Conservation (phyloP, 352 stramenopile genomes). For the Globisporangium nagaii region DNA sequence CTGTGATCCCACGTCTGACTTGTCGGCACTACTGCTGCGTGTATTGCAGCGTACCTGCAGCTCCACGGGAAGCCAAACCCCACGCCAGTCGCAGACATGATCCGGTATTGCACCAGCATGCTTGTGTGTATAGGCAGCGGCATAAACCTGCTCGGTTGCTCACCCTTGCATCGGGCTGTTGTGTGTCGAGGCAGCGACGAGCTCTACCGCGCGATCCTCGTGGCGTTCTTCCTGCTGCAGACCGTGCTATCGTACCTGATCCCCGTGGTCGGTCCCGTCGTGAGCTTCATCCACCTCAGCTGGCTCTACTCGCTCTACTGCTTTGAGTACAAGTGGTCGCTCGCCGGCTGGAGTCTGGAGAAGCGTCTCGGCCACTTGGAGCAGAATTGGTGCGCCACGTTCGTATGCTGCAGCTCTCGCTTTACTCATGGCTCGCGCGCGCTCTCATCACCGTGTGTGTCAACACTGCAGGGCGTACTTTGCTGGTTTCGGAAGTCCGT, state of each 20-base stretch:
- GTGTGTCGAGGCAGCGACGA: slow-evolving; percentile 42
- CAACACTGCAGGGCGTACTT: slow-evolving; percentile 61
- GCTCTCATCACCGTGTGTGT: background rate
- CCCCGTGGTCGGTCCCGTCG: slow-evolving; percentile 60
- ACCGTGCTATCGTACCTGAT: slow-evolving; percentile 82
- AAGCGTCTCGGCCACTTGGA: slow-evolving; percentile 70
- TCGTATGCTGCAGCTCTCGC: no score
- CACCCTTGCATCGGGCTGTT: background rate
- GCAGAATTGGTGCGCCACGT: slow-evolving; percentile 59
- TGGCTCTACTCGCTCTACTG: slow-evolving; percentile 90
- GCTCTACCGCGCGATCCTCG: slow-evolving; percentile 81
- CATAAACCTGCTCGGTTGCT: background rate
- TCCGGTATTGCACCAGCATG: slow-evolving; percentile 42
- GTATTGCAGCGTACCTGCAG: slow-evolving; percentile 58
- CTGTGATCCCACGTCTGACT: background rate
- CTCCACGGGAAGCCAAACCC: slow-evolving; percentile 75
- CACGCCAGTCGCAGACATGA: slow-evolving; percentile 79
- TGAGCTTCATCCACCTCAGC: slow-evolving; percentile 82
- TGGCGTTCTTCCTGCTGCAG: slow-evolving; percentile 82
- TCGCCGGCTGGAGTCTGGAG: slow-evolving; percentile 83
- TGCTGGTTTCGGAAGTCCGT: slow-evolving; percentile 80
- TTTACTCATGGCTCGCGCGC: no score
- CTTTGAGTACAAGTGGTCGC: slow-evolving; percentile 89
- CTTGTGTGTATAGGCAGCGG: no score
- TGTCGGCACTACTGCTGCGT: background rate